Conservation (phyloP, 176 grass and related monocot genomes). For the Chloris gayana region DNA sequence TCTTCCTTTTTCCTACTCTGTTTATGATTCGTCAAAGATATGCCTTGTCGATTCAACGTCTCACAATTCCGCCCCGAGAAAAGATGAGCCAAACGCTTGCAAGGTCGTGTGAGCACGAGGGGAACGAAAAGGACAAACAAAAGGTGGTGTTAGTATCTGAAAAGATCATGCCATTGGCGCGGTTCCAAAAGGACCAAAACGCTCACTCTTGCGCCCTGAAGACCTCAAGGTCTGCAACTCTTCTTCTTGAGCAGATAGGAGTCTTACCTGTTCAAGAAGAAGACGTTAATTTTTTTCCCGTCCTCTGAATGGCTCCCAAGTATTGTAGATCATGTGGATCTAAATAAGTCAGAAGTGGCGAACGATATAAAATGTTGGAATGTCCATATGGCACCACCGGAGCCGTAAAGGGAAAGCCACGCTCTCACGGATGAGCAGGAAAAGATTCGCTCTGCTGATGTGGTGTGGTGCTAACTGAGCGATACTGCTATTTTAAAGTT, state of each 20-base stretch:
- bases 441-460: conserved; percentile 32
- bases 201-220: background rate
- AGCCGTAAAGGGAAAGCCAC: background rate
- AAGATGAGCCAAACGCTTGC: background rate
- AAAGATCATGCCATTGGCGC: background rate
- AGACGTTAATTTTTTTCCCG: background rate
- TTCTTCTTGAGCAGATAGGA: too few relatives aligned
- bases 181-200: background rate
- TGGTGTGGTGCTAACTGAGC: background rate
- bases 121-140: background rate
- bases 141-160: background rate
- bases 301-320: background rate
- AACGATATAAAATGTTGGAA: background rate
- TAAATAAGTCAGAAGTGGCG: background rate
- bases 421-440: conserved; percentile 7
- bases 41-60: background rate
- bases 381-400: conserved; percentile 28
- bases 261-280: background rate
- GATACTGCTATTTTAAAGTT: conserved; percentile 6
- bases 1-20: background rate
- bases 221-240: background rate
- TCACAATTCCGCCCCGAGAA: background rate
- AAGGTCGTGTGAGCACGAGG: background rate
- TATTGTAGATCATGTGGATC: background rate
- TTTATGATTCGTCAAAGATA: conserved; percentile 10